phyloP scores from a whole-genome alignment of 2,329 filamentous ascomycete genomes.

The Chrysoporthe deuterocubensis region DNA sequence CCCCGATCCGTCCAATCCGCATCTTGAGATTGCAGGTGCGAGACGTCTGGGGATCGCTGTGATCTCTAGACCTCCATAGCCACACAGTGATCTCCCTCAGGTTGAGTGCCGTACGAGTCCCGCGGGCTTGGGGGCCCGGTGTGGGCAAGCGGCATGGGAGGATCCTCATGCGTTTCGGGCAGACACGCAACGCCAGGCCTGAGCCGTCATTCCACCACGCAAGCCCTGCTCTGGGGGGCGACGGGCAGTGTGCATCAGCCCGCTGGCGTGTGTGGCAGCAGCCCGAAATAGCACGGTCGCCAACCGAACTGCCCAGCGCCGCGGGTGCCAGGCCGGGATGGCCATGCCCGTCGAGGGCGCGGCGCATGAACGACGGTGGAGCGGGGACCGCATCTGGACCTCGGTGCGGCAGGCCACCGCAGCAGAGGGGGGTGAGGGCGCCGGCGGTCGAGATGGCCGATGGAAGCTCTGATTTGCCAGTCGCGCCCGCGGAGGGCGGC shows the following conservation, averaged over 20 bases:
- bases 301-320: not conserved
- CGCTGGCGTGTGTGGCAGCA: not conserved
- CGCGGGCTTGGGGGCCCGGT: not conserved
- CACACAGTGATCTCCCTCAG: not conserved
- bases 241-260: not conserved
- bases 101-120: not conserved
- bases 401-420: not conserved
- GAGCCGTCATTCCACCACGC: conserved; percentile 7
- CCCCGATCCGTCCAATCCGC: not conserved
- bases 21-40: not conserved
- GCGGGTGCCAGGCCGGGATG: not conserved
- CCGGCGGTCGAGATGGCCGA: not conserved
- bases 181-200: not conserved
- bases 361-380: not conserved
- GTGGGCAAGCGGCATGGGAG: not conserved
- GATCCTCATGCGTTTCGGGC: not conserved
- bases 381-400: not conserved
- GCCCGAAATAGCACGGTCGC: conserved; percentile 3
- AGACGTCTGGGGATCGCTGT: not conserved
- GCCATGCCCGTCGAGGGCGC: not conserved
- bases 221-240: not conserved
- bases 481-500: not conserved
- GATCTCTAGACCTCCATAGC: too few relatives aligned
- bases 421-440: not conserved
- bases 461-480: conserved; percentile 5